phyloP scores from a whole-genome alignment of 345 rosid species.

The Jatropha curcas region DNA sequence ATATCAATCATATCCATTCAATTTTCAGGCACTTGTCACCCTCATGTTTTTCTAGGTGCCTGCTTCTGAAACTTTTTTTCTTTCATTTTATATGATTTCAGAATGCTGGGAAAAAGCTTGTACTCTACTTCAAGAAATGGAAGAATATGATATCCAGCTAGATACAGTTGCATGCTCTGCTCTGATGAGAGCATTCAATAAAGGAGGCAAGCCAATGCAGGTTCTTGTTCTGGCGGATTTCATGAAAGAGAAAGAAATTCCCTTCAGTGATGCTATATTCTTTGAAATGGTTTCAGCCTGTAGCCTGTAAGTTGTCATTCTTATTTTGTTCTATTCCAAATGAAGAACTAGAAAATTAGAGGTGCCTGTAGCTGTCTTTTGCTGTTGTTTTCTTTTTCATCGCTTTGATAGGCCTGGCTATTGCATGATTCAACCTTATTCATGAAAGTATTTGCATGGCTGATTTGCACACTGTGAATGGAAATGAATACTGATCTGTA shows the following conservation, averaged over 20 bases:
- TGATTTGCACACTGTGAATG: not conserved
- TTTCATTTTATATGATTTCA: constrained; percentile 24
- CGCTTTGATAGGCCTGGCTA: not conserved
- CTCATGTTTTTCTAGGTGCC: not conserved
- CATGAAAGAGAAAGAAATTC: constrained; percentile 63
- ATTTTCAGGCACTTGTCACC: not conserved
- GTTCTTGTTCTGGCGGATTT: constrained; percentile 62
- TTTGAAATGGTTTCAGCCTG: constrained; percentile 85
- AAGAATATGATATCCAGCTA: constrained; percentile 52
- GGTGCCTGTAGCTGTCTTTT: not conserved
- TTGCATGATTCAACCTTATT: not conserved
- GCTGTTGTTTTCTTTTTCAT: too few species aligned
- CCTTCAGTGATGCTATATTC: constrained; percentile 62
- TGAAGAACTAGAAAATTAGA: not conserved
- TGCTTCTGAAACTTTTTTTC: not conserved
- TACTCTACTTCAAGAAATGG: constrained; percentile 76
- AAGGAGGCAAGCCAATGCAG: constrained; percentile 67
- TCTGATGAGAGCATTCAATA: constrained; percentile 86
- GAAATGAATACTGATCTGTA: not conserved
- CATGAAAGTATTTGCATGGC: not conserved
- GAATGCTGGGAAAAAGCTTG: constrained; percentile 73
- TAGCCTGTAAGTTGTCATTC: constrained; percentile 59
- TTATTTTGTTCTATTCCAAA: not conserved
- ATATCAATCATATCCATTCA: not conserved
- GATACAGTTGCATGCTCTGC: constrained; percentile 78